Evolutionary conservation across 1,139 yeast species (phyloP), one percentile per base, ranked within the genome.

Genomic region (Suhomyces bokatorum): DNA sequence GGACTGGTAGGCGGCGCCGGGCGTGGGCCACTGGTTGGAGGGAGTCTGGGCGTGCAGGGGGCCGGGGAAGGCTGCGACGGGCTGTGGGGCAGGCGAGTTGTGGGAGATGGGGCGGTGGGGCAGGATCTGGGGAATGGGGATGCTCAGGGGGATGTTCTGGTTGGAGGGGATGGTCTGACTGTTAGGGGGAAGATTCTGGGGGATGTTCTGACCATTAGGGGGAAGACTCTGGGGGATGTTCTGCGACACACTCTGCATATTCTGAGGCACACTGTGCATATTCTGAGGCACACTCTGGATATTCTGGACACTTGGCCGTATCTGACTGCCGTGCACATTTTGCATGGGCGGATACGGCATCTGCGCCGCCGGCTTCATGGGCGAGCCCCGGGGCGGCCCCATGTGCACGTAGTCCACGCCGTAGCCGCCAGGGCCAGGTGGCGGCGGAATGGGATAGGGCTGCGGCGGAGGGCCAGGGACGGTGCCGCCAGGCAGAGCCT

Each of bases 381-480:
- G 6, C n/a, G 24, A 17, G 5, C 8, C 29, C 29, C 29, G 29
- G 4, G 29, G 29, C 29, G 29, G 29, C 29, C n/a, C 29, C 29
- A 26, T 26, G 29, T 10, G 5, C n/a, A 26, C 5, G 29, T 26
- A 26, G 13, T 26, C 29, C 29, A 26, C n/a, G 29, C n/a, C n/a
- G 29, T 26, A 26, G 29, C 29, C 29, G 29, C 29, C 29, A 32
- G 26, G 24, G 13, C 26, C 27, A 14, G 40, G 20, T n/a, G 33
- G 35, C 6, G 37, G 15, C 24, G 39, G 30, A 20, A 40, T 10
- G 40, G 33, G 6, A 9, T 35, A 35, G 13, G 38, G 17, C 24
- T 20, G 24, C 6, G 24, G 24, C 6, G 24, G 24, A 17, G 20
- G 20, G 20, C 20, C 20, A 6, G 20, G 20, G 5, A 17, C 20